Evolutionary conservation across 768 basidiomycete genomes (phyloP), one percentile per base, ranked within the genome.

Genomic region (Arthromyces matolae): DNA sequence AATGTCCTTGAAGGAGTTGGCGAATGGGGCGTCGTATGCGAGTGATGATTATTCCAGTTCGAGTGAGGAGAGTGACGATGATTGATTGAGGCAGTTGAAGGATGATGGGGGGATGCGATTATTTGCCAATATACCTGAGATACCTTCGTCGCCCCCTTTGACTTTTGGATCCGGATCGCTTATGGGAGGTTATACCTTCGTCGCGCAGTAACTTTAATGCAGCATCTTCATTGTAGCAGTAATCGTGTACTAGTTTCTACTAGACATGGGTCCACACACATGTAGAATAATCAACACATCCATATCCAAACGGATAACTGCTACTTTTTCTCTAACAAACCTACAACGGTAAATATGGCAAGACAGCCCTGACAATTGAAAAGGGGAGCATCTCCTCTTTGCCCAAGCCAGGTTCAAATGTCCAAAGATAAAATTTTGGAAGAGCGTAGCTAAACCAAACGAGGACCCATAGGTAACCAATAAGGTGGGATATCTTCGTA

Each of bases 1-100:
- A 20, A 42, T 57, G 38, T 54, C 58, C 8, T 18, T 51, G 45
- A 47, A 51, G 33, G 48, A 57, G 47, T 36, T 60, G 42, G 61
- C 50, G 31, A 42, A 4, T 3, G 52, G 35, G 20, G 67, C 53
- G 28, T 67, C 72, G 27, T 54, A 58, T 43, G 50, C 27, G 32
- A 58, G 56, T 19, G 74, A 78, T 23, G 77, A 79, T 42, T 78
- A 76, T 32, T 77, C 73, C 47, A 73, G 73, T 14, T 75, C 75
- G 8, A 80, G 78, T 51, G 72, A 79, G 22, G 78, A 81, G 2
- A 78, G 73, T 54, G 79, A 81, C 49, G 77, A 77, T 42, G 73
- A 78, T 52, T 78, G 51, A 57, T 10, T 5, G 25, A 4, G 8
- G 13, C 12, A 28, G n/a, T n/a, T n/a, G n/a, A n/a, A n/a, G n/a